phyloP scores from a whole-genome alignment of 441 rosid genomes.

The Eruca vesicaria region DNA sequence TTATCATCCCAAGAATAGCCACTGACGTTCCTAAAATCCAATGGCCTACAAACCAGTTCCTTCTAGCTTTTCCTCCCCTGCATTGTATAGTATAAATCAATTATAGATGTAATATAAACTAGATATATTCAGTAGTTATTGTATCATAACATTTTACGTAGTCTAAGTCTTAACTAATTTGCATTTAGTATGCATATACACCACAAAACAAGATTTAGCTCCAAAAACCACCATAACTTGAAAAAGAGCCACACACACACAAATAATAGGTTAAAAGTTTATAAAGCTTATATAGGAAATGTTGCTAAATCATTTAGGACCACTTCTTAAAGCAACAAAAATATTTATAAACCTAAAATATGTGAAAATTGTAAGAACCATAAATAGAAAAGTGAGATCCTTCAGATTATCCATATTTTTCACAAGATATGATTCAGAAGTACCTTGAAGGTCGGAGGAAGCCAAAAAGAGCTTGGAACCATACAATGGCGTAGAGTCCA shows the following conservation, averaged over 20 bases:
- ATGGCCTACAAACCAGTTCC: conserved; percentile 61
- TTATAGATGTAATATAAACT: neutral
- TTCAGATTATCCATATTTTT: neutral
- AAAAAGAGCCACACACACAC: neutral
- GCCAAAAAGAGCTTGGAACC: conserved; percentile 71
- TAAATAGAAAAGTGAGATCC: neutral
- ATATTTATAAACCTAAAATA: neutral
- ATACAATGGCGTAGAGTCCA: conserved; percentile 56
- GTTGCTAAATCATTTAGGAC: neutral
- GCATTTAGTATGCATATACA: neutral
- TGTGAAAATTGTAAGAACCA: neutral
- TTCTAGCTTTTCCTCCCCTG: conserved; percentile 67
- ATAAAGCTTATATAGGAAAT: neutral
- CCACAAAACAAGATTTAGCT: neutral
- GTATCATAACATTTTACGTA: neutral
- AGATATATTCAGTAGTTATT: neutral
- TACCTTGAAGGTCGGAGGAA: conserved; percentile 70
- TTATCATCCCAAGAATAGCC: conserved; percentile 63
- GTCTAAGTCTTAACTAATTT: neutral
- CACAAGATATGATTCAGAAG: neutral
- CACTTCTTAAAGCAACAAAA: neutral
- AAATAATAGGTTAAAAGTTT: neutral
- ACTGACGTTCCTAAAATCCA: conserved; percentile 65
- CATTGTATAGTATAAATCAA: neutral
- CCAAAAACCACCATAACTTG: neutral